Evolutionary conservation across 257 asterid species (phyloP), one percentile per base, ranked within the genome.

Genomic region (Leptodermis oblonga): DNA sequence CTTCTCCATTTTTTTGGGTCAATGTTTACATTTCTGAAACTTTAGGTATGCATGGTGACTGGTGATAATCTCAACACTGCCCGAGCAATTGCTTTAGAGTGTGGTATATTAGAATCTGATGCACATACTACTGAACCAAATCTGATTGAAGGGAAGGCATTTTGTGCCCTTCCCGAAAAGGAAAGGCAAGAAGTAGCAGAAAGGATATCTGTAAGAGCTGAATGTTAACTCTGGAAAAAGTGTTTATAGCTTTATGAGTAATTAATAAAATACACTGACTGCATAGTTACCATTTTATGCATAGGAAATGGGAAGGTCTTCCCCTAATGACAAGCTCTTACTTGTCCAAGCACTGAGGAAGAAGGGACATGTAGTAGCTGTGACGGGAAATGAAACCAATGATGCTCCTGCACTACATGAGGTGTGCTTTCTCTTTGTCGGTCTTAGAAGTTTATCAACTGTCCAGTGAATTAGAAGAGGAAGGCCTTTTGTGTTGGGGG

Each of bases 361-460:
- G 84, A 84, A 59, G 66, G 96, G 95, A 37, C 97, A 93, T 62
- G 99, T 93, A 67, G 97, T 93, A 60, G 99, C 97, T 75, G 99
- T 90, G 37, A 93, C 99, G 30, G 99, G 99, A 78, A 97, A 93
- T 85, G 99, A 97, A 34, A 90, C 99, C 62, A 93, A 93, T 77
- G 99, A 93, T 86, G 99, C 99, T 78, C 99, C 99, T 41, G 99
- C 99, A 73, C 73, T 93, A 37, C 97, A 93, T 26, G 99, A 93
- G 97, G 99, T 93, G 53, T 77, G 79, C 18, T 76, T 74, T 75
- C 54, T 43, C 39, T 23, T 5, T 37, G 33, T 30, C 9, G 67
- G 48, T 36, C 8, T 25, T 62, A 37, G 54, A 62, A n/a, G 51
- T 62, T 56, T 49, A 46, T 17, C 2, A 66, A 67, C 30, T 20